These are phyloP conservation scores for Candida neerlandica DNA, from an alignment of 1,139 yeast genomes.

Conservation along the genomic window DNA sequence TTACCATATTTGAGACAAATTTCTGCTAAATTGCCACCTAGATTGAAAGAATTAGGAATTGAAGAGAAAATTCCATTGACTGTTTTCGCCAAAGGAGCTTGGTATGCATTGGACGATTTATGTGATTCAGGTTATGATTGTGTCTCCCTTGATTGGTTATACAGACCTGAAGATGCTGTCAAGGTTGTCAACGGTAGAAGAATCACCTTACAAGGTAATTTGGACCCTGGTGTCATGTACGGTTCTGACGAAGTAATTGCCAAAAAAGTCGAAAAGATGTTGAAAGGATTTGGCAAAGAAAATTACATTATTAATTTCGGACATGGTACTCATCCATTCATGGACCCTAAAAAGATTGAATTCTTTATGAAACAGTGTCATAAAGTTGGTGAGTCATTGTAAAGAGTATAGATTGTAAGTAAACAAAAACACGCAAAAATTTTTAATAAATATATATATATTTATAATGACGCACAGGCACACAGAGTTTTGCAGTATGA, in stretches of 20 bases:
- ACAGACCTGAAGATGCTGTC: slow-evolving; percentile 84
- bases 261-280: slow-evolving; percentile 82
- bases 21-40: slow-evolving; percentile 63
- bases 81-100: slow-evolving; percentile 93
- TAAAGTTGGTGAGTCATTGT: slow-evolving; percentile 54
- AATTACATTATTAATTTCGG: slow-evolving; percentile 93
- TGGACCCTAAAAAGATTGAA: slow-evolving; percentile 87
- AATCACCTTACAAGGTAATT: slow-evolving; percentile 89
- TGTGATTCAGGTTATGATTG: slow-evolving; percentile 85
- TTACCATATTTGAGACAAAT: slow-evolving; percentile 86
- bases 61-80: slow-evolving; percentile 80
- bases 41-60: slow-evolving; percentile 72
- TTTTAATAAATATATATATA: not conserved
- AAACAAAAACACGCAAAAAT: not conserved
- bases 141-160: slow-evolving; percentile 91
- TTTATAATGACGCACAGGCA: too few species aligned
- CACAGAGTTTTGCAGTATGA: not conserved
- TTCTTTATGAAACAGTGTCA: slow-evolving; percentile 88
- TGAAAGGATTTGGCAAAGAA: slow-evolving; percentile 85
- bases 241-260: slow-evolving; percentile 84
- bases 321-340: slow-evolving; percentile 96
- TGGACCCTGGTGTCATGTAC: slow-evolving; percentile 93
- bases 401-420: slow-evolving; percentile 11
- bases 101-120: slow-evolving; percentile 91
- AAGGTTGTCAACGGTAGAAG: slow-evolving; percentile 71